phyloP scores from a whole-genome alignment of 75 land plant species.

The Pinus tabuliformis region DNA sequence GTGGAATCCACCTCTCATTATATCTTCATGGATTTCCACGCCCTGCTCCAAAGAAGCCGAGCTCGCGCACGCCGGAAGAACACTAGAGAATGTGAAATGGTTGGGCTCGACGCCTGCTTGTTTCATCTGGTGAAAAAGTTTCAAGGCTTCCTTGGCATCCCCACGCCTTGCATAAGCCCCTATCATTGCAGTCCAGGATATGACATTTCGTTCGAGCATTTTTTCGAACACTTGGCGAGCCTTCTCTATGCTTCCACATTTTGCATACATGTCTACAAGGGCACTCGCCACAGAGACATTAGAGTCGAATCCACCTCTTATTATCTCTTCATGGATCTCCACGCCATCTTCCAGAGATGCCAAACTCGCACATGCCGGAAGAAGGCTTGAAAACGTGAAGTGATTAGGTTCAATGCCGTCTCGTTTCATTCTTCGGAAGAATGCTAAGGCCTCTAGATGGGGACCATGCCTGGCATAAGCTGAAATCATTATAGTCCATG shows the following conservation, averaged over 20 bases:
- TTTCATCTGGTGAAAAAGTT: neutral
- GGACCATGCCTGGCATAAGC: slow-evolving; percentile 8
- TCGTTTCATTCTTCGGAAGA: slow-evolving; percentile 16
- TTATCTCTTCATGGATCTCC: slow-evolving; percentile 6
- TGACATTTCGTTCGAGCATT: neutral
- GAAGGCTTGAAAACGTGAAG: slow-evolving; percentile 11
- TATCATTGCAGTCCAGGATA: slow-evolving; percentile 14
- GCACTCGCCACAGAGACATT: slow-evolving; percentile 26
- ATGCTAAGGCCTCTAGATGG: neutral
- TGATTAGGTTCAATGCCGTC: slow-evolving; percentile 20
- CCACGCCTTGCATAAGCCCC: slow-evolving; percentile 13
- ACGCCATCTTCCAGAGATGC: neutral
- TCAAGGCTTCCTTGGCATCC: neutral
- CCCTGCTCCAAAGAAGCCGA: neutral
- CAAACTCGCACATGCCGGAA: slow-evolving; percentile 9
- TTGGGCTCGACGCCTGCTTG: neutral
- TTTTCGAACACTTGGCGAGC: slow-evolving; percentile 20
- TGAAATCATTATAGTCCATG: slow-evolving; percentile 22
- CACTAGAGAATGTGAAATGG: slow-evolving; percentile 2
- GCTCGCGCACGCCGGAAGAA: neutral
- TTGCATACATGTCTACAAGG: slow-evolving; percentile 23
- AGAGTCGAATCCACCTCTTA: slow-evolving; percentile 15
- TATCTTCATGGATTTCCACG: neutral
- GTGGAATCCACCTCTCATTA: neutral
- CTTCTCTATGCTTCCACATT: slow-evolving; percentile 12